Conservation (phyloP, 108 stramenopile genomes). For the Schizochytrium sp. region DNA sequence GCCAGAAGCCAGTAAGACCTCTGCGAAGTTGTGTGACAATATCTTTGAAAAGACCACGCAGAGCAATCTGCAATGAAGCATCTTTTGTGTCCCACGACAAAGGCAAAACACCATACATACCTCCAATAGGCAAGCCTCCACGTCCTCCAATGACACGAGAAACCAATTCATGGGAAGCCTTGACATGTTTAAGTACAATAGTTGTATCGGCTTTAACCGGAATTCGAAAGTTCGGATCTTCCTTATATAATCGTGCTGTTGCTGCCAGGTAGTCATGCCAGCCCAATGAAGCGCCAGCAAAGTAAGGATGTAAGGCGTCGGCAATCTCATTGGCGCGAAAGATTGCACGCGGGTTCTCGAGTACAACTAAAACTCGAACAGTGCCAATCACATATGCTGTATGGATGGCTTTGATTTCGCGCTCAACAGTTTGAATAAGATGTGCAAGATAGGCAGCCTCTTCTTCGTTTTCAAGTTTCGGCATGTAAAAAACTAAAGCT, state of each 20-base stretch:
- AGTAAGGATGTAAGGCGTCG: conserved; percentile 35
- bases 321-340: conserved; percentile 55
- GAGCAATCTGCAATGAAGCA: conserved; percentile 12
- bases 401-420: conserved; percentile 2
- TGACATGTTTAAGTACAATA: conserved; percentile 51
- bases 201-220: conserved; percentile 37
- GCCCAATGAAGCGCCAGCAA: conserved; percentile 54
- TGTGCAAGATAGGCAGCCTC: conserved; percentile 6
- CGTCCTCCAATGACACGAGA: background rate
- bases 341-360: conserved; percentile 51
- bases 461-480: conserved; percentile 58
- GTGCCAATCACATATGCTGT: background rate
- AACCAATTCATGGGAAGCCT: conserved; percentile 46
- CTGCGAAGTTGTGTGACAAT: conserved; percentile 38
- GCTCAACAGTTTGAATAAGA: conserved; percentile 1
- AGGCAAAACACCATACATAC: conserved; percentile 52
- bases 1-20: conserved; percentile 58
- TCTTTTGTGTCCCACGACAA: background rate
- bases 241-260: conserved; percentile 47
- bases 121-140: conserved; percentile 28
- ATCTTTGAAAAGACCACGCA: conserved; percentile 39
- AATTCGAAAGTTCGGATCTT: conserved; percentile 39
- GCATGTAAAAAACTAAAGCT: conserved; percentile 32
- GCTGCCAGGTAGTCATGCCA: conserved; percentile 59
- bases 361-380: conserved; percentile 54